Evolutionary conservation across 768 basidiomycete species (phyloP), one percentile per base, ranked within the genome.

Genomic region (Mycena rebaudengoi): DNA sequence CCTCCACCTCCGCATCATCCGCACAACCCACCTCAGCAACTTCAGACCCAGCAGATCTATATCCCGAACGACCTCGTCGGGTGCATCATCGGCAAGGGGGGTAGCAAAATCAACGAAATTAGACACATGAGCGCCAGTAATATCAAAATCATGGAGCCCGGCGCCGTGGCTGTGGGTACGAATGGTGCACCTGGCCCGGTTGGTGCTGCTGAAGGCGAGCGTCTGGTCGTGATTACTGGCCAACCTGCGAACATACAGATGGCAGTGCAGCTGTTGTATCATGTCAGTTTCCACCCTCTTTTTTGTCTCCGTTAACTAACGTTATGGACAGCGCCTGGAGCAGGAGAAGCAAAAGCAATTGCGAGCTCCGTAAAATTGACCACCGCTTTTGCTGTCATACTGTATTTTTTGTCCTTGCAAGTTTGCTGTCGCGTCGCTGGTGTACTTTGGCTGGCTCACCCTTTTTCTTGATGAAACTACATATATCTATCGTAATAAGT

Each of bases 111-210:
- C 82, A 99, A 99, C 72, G 98, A 99, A 79, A 98, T 99, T 66
- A 86, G 98, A 68, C 90, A 95, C 67, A 92, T 95, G 87, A 96
- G 94, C 66, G 91, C 91, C 26, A 97, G 96, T 76, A 91, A 96
- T 71, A 98, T 99, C 78, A 95, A 98, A 79, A 98, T 99, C 55
- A 98, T 97, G 91, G 98, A 99, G 70, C 96, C 97, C 32, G 96
- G 95, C 50, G 94, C 94, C 12, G 84, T 84, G 7, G 88, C 87
- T 26, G 85, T 86, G 4, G 88, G 88, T 18, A 76, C 87, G 71
- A 88, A 89, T 59, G 91, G 91, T 16, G 88, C 86, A 20, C 88
- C 92, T 25, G 87, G 85, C 1, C 85, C 88, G n/a, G n/a, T n/a
- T 12, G 85, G 90, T 2, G 84, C 89, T 2, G 87, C 88, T 30